Base-by-base conservation (phyloP, 495 filamentous ascomycete species). In the Hypoxylon crocopeplum region DNA sequence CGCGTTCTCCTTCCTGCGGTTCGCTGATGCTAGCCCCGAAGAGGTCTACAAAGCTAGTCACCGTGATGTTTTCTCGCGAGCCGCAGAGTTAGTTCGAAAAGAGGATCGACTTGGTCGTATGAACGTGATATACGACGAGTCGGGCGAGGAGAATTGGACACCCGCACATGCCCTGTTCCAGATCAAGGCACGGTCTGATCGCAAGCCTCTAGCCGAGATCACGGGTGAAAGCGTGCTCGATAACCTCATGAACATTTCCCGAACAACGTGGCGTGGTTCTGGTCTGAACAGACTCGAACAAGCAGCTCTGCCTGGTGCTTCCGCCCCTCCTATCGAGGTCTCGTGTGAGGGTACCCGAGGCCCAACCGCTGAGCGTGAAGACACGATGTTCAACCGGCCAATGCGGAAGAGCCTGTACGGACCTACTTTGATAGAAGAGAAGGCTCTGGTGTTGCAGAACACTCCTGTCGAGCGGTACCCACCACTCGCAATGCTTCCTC, bases 1-100 rank as follows among this genome's bases (percentile, higher is more conserved):
- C 7, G 82, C 86, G 13, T 99, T 98, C 74, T 91, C 92, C 0
- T 99, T 92, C 87, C 78, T 97, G 42, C 88, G 90, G 11, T 96
- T 98, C 62, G 84, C 87, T 12, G 90, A 96, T 67, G 79, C 81
- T 1, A 96, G 91, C 44, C 77, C 85, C 7, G 78, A 81, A 24
- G 92, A 97, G 62, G 87, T 85, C 13, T 79, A 82, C 53, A 75
- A 82, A 22, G 88, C 89, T 12, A 85, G 82, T 49, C 84, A 85
- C 41, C 52, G 57, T 33, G 76, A 75, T 20, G 30, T 82, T 10
- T 83, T 84, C 58, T 67, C 69, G 24, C 89, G 92, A 32, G 89
- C 91, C 7, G 70, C 84, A 12, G 75, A 82, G 29, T 74, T 84
- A 21, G 67, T 75, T 4, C 68, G 74, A 13, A 78, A 81, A 56